Conservation (phyloP, 2,329 filamentous ascomycete genomes). For the Thermothelomyces thermophilus region DNA sequence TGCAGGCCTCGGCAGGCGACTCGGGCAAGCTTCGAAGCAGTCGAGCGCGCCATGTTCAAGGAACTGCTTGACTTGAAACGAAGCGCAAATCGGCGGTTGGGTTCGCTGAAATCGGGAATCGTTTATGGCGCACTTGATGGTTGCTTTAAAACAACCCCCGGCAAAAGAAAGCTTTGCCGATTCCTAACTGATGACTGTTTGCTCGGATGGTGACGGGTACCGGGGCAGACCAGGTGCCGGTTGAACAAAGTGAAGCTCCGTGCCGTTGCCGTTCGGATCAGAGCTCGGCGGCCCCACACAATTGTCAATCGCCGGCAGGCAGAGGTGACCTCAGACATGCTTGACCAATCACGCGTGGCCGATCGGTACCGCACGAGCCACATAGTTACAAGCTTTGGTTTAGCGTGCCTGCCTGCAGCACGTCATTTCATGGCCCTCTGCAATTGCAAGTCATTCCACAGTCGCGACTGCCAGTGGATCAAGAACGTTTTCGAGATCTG, state of each 20-base stretch:
- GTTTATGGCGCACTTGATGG: no score
- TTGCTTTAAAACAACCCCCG: neutral
- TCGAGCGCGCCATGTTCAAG: slow-evolving; percentile 29
- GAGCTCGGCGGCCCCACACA: slow-evolving; percentile 1
- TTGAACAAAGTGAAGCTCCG: slow-evolving; percentile 4
- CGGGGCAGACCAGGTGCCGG: neutral
- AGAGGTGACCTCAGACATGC: neutral
- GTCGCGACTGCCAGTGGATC: neutral
- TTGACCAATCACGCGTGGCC: neutral
- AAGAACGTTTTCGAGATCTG: no score
- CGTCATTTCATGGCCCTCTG: slow-evolving; percentile 9
- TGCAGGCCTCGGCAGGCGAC: slow-evolving; percentile 32
- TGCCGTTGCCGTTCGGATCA: no score
- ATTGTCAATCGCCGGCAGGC: slow-evolving; percentile 7
- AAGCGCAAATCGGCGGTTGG: neutral
- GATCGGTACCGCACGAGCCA: neutral
- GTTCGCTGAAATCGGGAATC: neutral
- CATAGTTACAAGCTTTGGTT: neutral
- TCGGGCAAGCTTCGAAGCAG: slow-evolving; percentile 34
- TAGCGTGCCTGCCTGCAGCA: slow-evolving; percentile 1
- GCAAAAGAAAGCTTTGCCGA: neutral
- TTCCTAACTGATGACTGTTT: neutral
- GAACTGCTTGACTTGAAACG: neutral
- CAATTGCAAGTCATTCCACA: neutral
- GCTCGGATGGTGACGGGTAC: neutral